phyloP scores from a whole-genome alignment of 2,329 filamentous ascomycete genomes.

The Fusarium tjaetaba region DNA sequence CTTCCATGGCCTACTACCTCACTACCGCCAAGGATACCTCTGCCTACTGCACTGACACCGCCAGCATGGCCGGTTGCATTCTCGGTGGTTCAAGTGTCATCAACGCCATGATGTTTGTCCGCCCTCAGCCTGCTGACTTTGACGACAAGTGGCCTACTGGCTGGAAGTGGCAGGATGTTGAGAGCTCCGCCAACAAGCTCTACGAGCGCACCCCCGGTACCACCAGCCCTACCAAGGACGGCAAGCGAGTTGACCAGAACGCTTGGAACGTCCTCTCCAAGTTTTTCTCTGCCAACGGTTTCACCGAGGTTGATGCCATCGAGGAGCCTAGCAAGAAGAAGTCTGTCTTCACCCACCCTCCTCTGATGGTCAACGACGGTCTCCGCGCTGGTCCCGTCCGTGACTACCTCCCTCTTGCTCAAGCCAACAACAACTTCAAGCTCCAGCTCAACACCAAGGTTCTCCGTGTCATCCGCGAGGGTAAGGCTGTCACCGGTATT shows the following conservation, averaged over 20 bases:
- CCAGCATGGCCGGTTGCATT: conserved; percentile 77
- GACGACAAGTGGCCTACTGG: conserved; percentile 77
- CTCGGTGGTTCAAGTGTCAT: conserved; percentile 74
- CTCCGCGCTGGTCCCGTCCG: conserved; percentile 76
- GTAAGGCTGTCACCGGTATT: conserved; percentile 71
- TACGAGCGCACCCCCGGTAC: conserved; percentile 79
- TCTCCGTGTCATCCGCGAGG: conserved; percentile 71
- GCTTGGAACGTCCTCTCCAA: conserved; percentile 70
- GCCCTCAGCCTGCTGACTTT: conserved; percentile 72
- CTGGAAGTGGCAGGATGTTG: conserved; percentile 70
- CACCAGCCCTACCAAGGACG: conserved; percentile 71
- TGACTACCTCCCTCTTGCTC: conserved; percentile 74
- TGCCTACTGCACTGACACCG: conserved; percentile 71
- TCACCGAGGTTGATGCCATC: conserved; percentile 71
- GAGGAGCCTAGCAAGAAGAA: conserved; percentile 71
- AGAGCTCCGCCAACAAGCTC: conserved; percentile 66
- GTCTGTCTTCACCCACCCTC: conserved; percentile 68
- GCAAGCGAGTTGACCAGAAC: conserved; percentile 72
- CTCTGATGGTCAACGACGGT: conserved; percentile 65
- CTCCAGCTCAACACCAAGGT: conserved; percentile 74
- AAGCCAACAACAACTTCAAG: conserved; percentile 70
- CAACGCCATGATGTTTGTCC: conserved; percentile 76
- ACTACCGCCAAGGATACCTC: conserved; percentile 71
- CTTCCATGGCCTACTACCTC: conserved; percentile 76
- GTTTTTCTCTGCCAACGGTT: conserved; percentile 69